A percentile compares a stretch with the other conserved stretches of the same genome.
Evolutionary conservation across 768 basidiomycete species (phyloP).

Genomic region (Boletus insuetus): DNA sequence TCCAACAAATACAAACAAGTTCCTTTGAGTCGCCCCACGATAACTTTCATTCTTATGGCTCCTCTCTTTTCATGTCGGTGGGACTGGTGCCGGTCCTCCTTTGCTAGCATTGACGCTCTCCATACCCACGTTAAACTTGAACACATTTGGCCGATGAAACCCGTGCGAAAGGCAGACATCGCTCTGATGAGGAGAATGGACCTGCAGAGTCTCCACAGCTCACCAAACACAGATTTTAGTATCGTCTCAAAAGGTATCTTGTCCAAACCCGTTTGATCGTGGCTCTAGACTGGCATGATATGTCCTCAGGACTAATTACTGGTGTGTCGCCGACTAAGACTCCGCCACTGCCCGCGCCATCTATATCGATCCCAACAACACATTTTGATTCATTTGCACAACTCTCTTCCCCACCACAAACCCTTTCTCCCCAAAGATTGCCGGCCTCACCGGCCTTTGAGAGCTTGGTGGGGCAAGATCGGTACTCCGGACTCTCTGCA

Average conservation of each 20-base stretch:
- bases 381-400: conserved; percentile 18
- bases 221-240: conserved; percentile 9
- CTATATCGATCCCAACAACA: background rate
- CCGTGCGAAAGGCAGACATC: conserved; percentile 47
- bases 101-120: conserved; percentile 37
- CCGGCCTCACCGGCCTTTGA: conserved; percentile 24
- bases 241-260: conserved; percentile 19
- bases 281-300: background rate
- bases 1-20: conserved; percentile 24
- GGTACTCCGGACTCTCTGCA: conserved; percentile 4
- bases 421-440: conserved; percentile 7
- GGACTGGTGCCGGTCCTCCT: conserved; percentile 51
- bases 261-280: background rate
- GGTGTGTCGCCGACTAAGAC: background rate
- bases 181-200: conserved; percentile 36
- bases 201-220: conserved; percentile 34
- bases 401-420: conserved; percentile 20
- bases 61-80: conserved; percentile 43
- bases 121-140: conserved; percentile 45
- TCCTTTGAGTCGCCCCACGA: background rate
- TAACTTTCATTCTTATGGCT: background rate
- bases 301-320: conserved; percentile 4
- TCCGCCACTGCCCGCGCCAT: background rate
- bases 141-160: conserved; percentile 44
- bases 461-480: conserved; percentile 9